Percentiles rank a stretch among this genome's conserved stretches.
phyloP scores from a whole-genome alignment of 2,329 filamentous ascomycete genomes.

The Scytalidium lignicola region DNA sequence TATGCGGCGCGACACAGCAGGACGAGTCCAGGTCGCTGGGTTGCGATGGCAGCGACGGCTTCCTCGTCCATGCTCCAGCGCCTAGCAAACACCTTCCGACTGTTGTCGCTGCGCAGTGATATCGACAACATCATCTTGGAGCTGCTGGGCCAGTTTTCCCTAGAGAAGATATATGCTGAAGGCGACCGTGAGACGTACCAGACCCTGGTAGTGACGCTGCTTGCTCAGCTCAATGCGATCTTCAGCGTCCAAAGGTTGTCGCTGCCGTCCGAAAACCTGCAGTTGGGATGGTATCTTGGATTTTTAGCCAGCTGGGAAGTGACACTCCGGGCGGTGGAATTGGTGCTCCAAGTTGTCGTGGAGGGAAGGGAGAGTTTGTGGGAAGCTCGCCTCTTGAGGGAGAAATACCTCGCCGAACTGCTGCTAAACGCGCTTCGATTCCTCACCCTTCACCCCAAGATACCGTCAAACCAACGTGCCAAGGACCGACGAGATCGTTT shows the following conservation, averaged over 20 bases:
- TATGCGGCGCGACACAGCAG: neutral
- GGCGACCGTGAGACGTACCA: constrained; percentile 31
- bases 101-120: constrained; percentile 34
- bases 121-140: constrained; percentile 36
- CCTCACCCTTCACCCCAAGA: constrained; percentile 33
- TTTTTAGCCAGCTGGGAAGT: constrained; percentile 37
- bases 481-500: constrained; percentile 34
- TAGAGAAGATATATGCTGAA: constrained; percentile 36
- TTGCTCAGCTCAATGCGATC: constrained; percentile 34
- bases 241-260: constrained; percentile 36
- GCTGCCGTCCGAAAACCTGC: constrained; percentile 30
- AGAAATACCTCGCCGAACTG: constrained; percentile 34
- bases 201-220: constrained; percentile 29
- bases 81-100: constrained; percentile 31
- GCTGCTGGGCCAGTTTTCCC: constrained; percentile 36
- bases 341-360: constrained; percentile 31
- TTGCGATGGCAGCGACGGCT: constrained; percentile 23
- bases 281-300: constrained; percentile 32
- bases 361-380: constrained; percentile 32
- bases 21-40: neutral
- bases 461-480: constrained; percentile 26
- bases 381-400: constrained; percentile 22
- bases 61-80: constrained; percentile 33
- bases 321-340: constrained; percentile 32
- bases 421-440: constrained; percentile 33